Evolutionary conservation across 768 basidiomycete genomes (phyloP).

Genomic region (Suillus variegatus): DNA sequence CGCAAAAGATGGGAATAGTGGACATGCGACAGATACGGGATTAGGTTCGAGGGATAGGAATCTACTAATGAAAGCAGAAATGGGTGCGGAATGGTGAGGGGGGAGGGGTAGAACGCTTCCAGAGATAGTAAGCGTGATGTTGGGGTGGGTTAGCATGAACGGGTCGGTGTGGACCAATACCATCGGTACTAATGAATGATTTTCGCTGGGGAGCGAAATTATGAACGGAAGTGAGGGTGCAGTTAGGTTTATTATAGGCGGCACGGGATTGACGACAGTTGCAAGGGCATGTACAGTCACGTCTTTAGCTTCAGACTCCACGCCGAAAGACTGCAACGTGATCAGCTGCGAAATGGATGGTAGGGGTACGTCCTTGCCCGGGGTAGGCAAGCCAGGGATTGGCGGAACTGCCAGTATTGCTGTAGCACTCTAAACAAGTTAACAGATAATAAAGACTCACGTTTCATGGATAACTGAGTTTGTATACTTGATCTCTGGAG

Average conservation of each 20-base stretch:
- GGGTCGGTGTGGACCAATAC: conserved; percentile 57
- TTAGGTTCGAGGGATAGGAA: conserved; percentile 62
- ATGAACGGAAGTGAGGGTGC: conserved; percentile 63
- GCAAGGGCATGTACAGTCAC: conserved; percentile 53
- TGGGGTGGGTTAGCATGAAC: conserved; percentile 65
- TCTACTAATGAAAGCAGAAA: conserved; percentile 64
- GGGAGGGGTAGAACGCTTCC: conserved; percentile 61
- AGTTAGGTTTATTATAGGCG: conserved; percentile 48
- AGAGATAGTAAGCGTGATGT: conserved; percentile 57
- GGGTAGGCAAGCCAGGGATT: conserved; percentile 65
- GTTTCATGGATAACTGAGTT: conserved; percentile 48
- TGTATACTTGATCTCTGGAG: conserved; percentile 46
- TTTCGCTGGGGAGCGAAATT: conserved; percentile 47
- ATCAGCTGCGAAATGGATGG: conserved; percentile 62
- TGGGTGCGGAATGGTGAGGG: conserved; percentile 36
- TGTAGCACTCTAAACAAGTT: background rate
- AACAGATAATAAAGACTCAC: conserved; percentile 40
- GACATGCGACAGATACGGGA: conserved; percentile 57
- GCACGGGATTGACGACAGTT: conserved; percentile 58
- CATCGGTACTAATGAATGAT: conserved; percentile 41
- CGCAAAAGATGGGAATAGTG: conserved; percentile 53
- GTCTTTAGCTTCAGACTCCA: conserved; percentile 36
- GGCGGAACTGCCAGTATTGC: conserved; percentile 50
- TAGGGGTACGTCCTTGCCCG: conserved; percentile 50
- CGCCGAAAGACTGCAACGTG: conserved; percentile 57